Base-by-base conservation (phyloP, 768 basidiomycete species). In the Artomyces pyxidatus region DNA sequence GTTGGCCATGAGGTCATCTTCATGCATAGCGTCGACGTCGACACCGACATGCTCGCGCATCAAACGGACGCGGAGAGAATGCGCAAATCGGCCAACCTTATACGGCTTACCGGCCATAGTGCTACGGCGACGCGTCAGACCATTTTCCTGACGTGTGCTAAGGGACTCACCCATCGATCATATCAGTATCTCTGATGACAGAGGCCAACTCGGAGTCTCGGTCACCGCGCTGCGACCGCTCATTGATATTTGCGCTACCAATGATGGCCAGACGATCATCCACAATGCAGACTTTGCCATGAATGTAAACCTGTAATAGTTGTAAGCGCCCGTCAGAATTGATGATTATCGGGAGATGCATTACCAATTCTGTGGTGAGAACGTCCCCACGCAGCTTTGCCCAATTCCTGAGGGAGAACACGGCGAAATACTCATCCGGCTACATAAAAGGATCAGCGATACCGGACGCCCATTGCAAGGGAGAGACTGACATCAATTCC, bases 31-130 rank as follows among this genome's bases (percentile, higher is more conserved):
- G 61, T 99, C 96, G 26, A 97, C 93, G 62, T 99, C 92, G 49
- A 98, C 74, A 2, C 96, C 96, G 50, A 96, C 73, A 62, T 99
- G 96, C 61, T 99, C 96, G 54, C 88, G 77, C 96, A 99, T 99
- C 52, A 99, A 71, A 16, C 95, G 81, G 40, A 98, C 75, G 6
- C 96, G 85, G 10, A 99, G 74, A 3, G 88, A 87, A 65, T 99
- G 96, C 2, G 95, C 93, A 65, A 96, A 99, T 22, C 95, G 85
- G 17, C 96, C 96, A 50, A 98, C 95, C 75, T 90, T 81, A 74
- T 87, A 98, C 0, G 93, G 88, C 57, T 80, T 80, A 16, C 96
- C 95, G 8, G 83, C 95, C 95, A 99, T 98, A 1, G 76, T 84
- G 47, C 93, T 94, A 48, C 47, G 16, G 28, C 8, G 17, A 48